Evolutionary conservation across 2,329 filamentous ascomycete species (phyloP).

Genomic region (Corynespora cassiicola): DNA sequence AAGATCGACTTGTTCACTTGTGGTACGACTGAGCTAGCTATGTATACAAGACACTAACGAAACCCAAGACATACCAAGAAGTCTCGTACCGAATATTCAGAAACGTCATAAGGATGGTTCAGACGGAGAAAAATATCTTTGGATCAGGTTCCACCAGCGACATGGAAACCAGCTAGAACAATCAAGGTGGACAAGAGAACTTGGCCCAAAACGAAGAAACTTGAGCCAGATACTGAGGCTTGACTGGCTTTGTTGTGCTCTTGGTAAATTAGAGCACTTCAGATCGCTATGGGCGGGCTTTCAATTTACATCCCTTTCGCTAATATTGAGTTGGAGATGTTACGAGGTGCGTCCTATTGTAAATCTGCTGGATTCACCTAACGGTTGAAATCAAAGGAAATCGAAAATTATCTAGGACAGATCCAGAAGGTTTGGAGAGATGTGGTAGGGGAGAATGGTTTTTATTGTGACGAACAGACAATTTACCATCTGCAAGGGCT

Average conservation of each 20-base stretch:
- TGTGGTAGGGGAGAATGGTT: conserved; percentile 7
- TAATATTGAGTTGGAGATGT: conserved; percentile 16
- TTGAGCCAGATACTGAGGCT: conserved; percentile 12
- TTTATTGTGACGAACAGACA: conserved; percentile 13
- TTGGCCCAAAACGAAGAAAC: conserved; percentile 15
- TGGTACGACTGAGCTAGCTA: conserved; percentile 6
- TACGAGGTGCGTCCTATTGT: conserved; percentile 8
- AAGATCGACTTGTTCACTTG: conserved; percentile 13
- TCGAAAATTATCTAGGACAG: conserved; percentile 12
- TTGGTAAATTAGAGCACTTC: conserved; percentile 17
- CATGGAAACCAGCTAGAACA: conserved; percentile 5
- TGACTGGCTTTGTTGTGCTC: conserved; percentile 12
- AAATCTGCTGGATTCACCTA: not conserved
- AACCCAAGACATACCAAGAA: conserved; percentile 4
- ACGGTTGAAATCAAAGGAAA: conserved; percentile 9
- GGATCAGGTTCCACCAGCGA: conserved; percentile 14
- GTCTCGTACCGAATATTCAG: conserved; percentile 6
- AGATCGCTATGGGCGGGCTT: conserved; percentile 11
- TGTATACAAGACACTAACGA: conserved; percentile 4
- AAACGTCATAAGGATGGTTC: conserved; percentile 10
- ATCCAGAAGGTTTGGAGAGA: conserved; percentile 12
- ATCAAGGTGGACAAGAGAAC: conserved; percentile 6
- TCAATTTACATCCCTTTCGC: conserved; percentile 12
- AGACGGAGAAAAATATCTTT: conserved; percentile 16
- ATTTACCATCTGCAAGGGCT: conserved; percentile 8